Evolutionary conservation across 352 stramenopile species (phyloP).

Genomic region (Globisporangium recalcitrans): DNA sequence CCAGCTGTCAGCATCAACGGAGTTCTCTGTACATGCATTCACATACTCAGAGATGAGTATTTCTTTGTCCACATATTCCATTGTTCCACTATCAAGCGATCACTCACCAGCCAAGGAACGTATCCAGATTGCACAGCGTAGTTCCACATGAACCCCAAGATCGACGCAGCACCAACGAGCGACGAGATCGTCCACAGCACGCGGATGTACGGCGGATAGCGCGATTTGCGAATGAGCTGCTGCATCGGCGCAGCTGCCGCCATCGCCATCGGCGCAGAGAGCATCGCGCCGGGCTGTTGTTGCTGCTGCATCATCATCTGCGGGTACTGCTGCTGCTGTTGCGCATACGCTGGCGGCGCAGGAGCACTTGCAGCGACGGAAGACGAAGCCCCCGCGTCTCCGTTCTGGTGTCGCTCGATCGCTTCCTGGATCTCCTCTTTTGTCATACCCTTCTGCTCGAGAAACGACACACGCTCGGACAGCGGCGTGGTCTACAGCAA

Average conservation of each 20-base stretch:
- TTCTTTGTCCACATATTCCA: not conserved
- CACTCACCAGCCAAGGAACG: constrained; percentile 57
- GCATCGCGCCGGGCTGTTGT: constrained; percentile 13
- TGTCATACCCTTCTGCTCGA: constrained; percentile 78
- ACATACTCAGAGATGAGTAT: not conserved
- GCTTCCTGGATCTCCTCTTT: constrained; percentile 79
- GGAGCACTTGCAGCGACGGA: not conserved
- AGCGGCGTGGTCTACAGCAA: constrained; percentile 48
- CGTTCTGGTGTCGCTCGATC: constrained; percentile 58
- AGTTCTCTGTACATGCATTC: constrained; percentile 20
- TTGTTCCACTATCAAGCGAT: not conserved
- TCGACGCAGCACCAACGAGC: constrained; percentile 59
- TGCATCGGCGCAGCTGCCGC: constrained; percentile 41
- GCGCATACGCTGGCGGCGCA: constrained; percentile 8
- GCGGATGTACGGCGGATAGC: constrained; percentile 53
- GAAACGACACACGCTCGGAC: constrained; percentile 69
- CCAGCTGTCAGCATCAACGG: constrained; percentile 38
- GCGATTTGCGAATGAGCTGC: constrained; percentile 30
- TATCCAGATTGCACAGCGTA: constrained; percentile 66
- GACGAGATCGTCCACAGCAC: constrained; percentile 70
- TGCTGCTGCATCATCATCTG: constrained; percentile 9
- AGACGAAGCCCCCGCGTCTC: not conserved
- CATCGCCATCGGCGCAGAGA: constrained; percentile 42
- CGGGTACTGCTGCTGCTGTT: constrained; percentile 1
- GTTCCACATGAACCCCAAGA: constrained; percentile 73